Percentiles rank a stretch among this genome's conserved stretches.
Conservation (phyloP, 371 early-diverging fungal species). For the Lichtheimia hyalospora region DNA sequence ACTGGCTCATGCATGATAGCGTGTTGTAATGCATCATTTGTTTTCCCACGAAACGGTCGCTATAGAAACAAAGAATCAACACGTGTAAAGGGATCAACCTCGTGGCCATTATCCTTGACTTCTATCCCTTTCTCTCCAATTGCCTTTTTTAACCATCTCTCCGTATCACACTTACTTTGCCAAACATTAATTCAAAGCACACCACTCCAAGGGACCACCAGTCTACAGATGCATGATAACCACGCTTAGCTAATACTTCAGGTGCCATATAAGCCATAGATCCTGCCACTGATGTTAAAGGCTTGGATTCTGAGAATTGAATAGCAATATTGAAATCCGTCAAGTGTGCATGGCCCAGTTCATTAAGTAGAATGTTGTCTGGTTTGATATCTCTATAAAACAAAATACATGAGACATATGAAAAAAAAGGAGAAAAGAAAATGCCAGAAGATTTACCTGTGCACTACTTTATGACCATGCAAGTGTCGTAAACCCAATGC, state of each 20-base stretch:
- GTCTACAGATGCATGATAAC: constrained; percentile 72
- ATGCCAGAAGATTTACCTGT: constrained; percentile 29
- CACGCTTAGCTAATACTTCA: constrained; percentile 67
- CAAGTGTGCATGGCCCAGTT: constrained; percentile 79
- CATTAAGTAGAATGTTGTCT: constrained; percentile 86
- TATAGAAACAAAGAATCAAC: constrained; percentile 12
- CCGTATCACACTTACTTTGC: constrained; percentile 59
- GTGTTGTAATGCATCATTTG: constrained; percentile 71
- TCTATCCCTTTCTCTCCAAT: too few species aligned
- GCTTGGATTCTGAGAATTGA: constrained; percentile 53
- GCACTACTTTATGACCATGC: constrained; percentile 59
- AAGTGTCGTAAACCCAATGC: constrained; percentile 68
- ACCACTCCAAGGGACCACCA: constrained; percentile 91
- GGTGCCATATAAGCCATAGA: constrained; percentile 80
- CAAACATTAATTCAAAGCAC: constrained; percentile 77
- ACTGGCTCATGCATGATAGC: constrained; percentile 63
- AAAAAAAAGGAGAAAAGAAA: not conserved
- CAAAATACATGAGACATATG: not conserved
- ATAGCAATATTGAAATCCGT: constrained; percentile 91
- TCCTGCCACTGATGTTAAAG: constrained; percentile 68
- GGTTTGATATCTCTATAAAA: constrained; percentile 80
- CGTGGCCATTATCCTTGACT: too few species aligned
- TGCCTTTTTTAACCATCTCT: too few species aligned
- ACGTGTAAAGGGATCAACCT: too few species aligned
- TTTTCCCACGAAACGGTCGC: constrained; percentile 86